Percentiles rank a stretch among this genome's conserved stretches.
Evolutionary conservation across 1,284 basidiomycete genomes (phyloP).

Genomic region (Boletus calvinii): DNA sequence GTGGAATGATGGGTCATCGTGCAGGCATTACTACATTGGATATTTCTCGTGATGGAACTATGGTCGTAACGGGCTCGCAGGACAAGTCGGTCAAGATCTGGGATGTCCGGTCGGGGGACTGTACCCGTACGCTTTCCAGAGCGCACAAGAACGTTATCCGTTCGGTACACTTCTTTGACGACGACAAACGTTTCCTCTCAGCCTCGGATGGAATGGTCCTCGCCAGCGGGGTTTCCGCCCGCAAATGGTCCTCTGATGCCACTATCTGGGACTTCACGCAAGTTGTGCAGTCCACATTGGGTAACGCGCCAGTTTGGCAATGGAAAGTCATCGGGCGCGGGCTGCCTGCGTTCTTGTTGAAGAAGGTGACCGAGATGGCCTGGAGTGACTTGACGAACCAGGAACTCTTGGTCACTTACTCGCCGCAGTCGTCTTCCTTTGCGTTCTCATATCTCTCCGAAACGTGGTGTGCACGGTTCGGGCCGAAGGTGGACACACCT

Average conservation of each 20-base stretch:
- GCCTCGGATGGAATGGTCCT: slow-evolving; percentile 6
- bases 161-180: slow-evolving; percentile 17
- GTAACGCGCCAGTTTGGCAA: slow-evolving; percentile 12
- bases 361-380: neutral
- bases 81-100: slow-evolving; percentile 21
- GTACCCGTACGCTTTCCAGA: slow-evolving; percentile 11
- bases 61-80: slow-evolving; percentile 11
- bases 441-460: slow-evolving; percentile 8
- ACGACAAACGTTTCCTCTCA: slow-evolving; percentile 11
- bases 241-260: slow-evolving; percentile 4
- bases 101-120: slow-evolving; percentile 14
- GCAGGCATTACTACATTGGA: slow-evolving; percentile 4
- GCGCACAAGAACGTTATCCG: slow-evolving; percentile 6
- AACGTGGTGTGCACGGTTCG: slow-evolving; percentile 11
- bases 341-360: slow-evolving; percentile 8
- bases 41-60: slow-evolving; percentile 11
- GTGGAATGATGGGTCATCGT: slow-evolving; percentile 17
- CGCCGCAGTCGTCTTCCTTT: slow-evolving; percentile 4
- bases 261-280: slow-evolving; percentile 9
- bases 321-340: slow-evolving; percentile 5
- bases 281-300: slow-evolving; percentile 1
- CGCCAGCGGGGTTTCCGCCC: slow-evolving; percentile 4
- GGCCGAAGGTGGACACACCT: slow-evolving; percentile 3
- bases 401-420: slow-evolving; percentile 9
- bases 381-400: neutral